Evolutionary conservation across 2,329 filamentous ascomycete genomes (phyloP).

Genomic region (Fusarium gaditjirri): DNA sequence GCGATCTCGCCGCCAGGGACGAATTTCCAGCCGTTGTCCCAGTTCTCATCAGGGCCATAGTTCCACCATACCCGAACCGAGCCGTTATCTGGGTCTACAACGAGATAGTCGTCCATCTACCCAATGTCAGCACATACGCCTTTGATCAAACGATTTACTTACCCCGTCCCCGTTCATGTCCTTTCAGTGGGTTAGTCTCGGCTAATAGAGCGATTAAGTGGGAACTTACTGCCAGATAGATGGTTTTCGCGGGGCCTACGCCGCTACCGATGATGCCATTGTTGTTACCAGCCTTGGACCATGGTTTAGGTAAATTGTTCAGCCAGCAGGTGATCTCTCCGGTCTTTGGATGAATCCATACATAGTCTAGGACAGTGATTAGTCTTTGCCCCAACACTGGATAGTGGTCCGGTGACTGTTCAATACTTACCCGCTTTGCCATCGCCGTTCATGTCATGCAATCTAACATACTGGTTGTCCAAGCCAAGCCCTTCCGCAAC

Average conservation of each 20-base stretch:
- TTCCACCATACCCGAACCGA: conserved; percentile 15
- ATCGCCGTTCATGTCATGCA: conserved; percentile 18
- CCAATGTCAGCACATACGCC: fast-evolving
- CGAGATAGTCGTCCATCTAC: conserved; percentile 1
- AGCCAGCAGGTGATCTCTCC: conserved; percentile 7
- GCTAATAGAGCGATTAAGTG: fast-evolving
- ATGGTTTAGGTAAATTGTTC: neutral
- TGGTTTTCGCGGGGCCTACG: neutral
- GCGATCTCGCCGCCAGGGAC: conserved; percentile 39
- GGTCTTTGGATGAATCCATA: conserved; percentile 4
- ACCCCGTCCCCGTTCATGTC: conserved; percentile 12
- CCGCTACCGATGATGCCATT: conserved; percentile 8
- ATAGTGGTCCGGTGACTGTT: fast-evolving
- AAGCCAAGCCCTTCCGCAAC: conserved; percentile 11
- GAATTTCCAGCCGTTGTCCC: conserved; percentile 11
- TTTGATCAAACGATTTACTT: neutral
- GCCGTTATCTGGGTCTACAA: neutral
- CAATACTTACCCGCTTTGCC: conserved; percentile 1
- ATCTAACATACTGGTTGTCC: neutral
- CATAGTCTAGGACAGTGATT: neutral
- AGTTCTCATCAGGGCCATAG: neutral
- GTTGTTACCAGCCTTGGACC: conserved; percentile 3
- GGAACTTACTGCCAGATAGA: conserved; percentile 3
- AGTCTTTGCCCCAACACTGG: fast-evolving
- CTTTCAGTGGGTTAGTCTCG: neutral